Conservation (phyloP, 495 filamentous ascomycete genomes). For the Geoglossum glabrum region DNA sequence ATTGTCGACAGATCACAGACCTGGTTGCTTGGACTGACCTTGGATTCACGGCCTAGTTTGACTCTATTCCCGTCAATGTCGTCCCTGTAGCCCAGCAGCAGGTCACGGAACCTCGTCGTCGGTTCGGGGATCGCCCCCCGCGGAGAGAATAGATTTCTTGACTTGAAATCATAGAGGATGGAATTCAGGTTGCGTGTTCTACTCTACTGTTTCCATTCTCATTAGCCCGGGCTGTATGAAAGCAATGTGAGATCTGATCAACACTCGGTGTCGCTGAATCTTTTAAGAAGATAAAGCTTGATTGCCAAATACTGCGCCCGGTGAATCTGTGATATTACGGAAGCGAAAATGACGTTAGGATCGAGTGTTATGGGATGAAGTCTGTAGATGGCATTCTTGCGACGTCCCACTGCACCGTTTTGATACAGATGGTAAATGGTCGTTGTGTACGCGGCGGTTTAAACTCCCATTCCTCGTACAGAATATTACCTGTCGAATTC, state of each 20-base stretch:
- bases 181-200: background rate
- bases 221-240: conserved; percentile 12
- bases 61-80: conserved; percentile 89
- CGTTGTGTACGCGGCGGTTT: too few species aligned
- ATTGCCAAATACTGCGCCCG: conserved; percentile 49
- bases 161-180: background rate
- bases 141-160: conserved; percentile 18
- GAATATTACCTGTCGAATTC: too few species aligned
- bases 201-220: conserved; percentile 6
- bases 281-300: conserved; percentile 56
- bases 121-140: conserved; percentile 35
- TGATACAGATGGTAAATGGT: too few species aligned
- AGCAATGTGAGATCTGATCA: conserved; percentile 41
- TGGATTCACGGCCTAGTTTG: conserved; percentile 43
- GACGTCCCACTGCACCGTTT: too few species aligned
- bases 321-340: background rate
- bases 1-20: background rate
- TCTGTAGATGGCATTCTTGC: too few species aligned
- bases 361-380: too few species aligned
- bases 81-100: conserved; percentile 77
- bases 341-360: background rate
- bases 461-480: too few species aligned
- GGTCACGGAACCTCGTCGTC: conserved; percentile 52
- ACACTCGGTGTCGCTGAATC: conserved; percentile 81
- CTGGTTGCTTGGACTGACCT: background rate